phyloP scores from a whole-genome alignment of 768 basidiomycete species.

The Russula sp. region DNA sequence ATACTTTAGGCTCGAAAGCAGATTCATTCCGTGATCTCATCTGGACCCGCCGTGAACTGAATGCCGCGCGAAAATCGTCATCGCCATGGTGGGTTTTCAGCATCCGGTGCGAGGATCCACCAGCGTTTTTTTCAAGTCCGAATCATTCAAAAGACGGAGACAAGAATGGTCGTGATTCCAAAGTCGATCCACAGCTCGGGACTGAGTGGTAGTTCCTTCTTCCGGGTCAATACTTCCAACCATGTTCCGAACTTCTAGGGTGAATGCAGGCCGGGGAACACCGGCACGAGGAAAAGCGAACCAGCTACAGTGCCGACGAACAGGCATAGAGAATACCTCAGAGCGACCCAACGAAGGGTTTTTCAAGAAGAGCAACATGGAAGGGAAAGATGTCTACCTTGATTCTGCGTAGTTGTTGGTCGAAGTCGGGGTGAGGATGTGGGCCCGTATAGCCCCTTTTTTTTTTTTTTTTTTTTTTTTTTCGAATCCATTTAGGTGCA shows the following conservation, averaged over 20 bases:
- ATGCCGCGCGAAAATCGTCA: neutral
- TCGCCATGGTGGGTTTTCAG: neutral
- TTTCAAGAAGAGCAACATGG: neutral
- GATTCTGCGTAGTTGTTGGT: conserved; percentile 12
- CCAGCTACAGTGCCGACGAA: neutral
- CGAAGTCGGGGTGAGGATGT: conserved; percentile 4
- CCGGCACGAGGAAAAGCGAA: conserved; percentile 1
- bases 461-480: no score
- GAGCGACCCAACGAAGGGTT: neutral
- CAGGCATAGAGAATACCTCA: neutral
- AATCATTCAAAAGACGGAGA: neutral
- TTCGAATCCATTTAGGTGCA: no score
- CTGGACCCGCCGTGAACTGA: conserved; percentile 7
- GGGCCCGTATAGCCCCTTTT: conserved; percentile 13
- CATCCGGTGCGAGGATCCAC: neutral
- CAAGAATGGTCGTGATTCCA: neutral
- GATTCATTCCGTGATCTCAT: neutral
- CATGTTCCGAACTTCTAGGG: neutral
- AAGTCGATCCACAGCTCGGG: neutral
- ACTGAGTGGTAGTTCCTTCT: neutral
- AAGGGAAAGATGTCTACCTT: conserved; percentile 5
- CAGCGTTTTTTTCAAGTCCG: neutral
- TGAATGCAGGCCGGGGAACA: conserved; percentile 2
- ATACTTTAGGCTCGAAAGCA: neutral
- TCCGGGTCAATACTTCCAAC: neutral